Evolutionary conservation across 495 filamentous ascomycete genomes (phyloP).

Genomic region (Penicillium crystallinum): DNA sequence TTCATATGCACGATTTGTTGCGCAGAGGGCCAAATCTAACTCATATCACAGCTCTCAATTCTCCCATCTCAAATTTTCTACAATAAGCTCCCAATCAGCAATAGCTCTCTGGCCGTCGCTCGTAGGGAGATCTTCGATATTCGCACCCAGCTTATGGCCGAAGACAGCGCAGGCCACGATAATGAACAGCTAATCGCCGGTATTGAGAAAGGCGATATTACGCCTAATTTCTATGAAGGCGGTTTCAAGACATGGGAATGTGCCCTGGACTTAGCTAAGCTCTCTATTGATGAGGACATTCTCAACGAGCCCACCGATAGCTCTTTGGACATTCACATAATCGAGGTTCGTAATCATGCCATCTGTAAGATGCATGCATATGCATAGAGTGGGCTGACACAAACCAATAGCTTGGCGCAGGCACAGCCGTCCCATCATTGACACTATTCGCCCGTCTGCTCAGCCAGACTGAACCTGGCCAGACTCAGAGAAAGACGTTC

Average conservation of each 20-base stretch:
- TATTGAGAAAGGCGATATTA: slow-evolving; percentile 77
- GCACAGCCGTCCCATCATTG: slow-evolving; percentile 80
- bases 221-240: slow-evolving; percentile 88
- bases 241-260: slow-evolving; percentile 99
- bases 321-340: slow-evolving; percentile 48
- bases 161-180: slow-evolving; percentile 53
- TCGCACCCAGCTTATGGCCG: slow-evolving; percentile 87
- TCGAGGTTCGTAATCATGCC: slow-evolving; percentile 60
- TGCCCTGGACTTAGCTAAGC: slow-evolving; percentile 75
- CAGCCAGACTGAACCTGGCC: slow-evolving; percentile 18
- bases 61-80: slow-evolving; percentile 79
- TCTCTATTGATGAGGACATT: slow-evolving; percentile 28
- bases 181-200: slow-evolving; percentile 47
- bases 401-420: slow-evolving; percentile 69
- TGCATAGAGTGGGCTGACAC: not conserved
- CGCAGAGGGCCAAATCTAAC: slow-evolving; percentile 43
- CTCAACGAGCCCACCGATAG: slow-evolving; percentile 16
- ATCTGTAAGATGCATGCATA: not conserved
- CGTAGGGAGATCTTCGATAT: slow-evolving; percentile 92
- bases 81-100: slow-evolving; percentile 50
- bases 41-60: slow-evolving; percentile 53
- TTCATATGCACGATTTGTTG: slow-evolving; percentile 13
- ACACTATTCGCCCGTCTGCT: slow-evolving; percentile 70
- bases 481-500: slow-evolving; percentile 35
- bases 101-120: slow-evolving; percentile 53